Percentiles rank a stretch among this genome's conserved stretches.
Evolutionary conservation across 2,329 filamentous ascomycete species (phyloP).

Genomic region (Purpureocillium takamizusanense): DNA sequence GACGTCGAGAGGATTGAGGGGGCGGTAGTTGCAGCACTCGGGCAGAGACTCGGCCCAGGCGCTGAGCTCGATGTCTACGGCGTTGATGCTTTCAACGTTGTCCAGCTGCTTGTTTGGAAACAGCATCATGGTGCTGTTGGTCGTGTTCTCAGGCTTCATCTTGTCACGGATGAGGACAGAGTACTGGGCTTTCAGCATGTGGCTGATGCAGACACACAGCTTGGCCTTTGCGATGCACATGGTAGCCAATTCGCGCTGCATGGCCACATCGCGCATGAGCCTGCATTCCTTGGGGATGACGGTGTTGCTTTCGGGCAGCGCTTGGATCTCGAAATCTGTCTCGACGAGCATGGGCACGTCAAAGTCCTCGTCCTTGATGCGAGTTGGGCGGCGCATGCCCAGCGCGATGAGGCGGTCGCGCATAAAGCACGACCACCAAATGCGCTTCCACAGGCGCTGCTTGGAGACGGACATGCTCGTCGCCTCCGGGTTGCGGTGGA

Average conservation of each 20-base stretch:
- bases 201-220: conserved; percentile 80
- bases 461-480: conserved; percentile 66
- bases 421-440: conserved; percentile 98
- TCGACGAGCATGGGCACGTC: conserved; percentile 85
- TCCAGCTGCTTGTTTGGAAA: conserved; percentile 80
- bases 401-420: conserved; percentile 85
- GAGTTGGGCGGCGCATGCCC: conserved; percentile 85
- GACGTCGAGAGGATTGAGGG: conserved; percentile 43
- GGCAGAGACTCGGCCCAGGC: conserved; percentile 70
- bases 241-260: conserved; percentile 70
- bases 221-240: conserved; percentile 92
- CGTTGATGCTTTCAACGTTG: conserved; percentile 70
- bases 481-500: conserved; percentile 74
- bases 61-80: conserved; percentile 70
- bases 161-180: conserved; percentile 82
- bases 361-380: conserved; percentile 89
- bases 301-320: conserved; percentile 57
- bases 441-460: conserved; percentile 83
- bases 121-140: conserved; percentile 75
- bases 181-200: conserved; percentile 85
- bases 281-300: conserved; percentile 63
- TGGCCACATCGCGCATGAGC: conserved; percentile 58
- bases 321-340: conserved; percentile 72
- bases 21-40: conserved; percentile 58
- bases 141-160: conserved; percentile 66